Evolutionary conservation across 225 moss, liverwort and hornwort species (phyloP), one percentile per base, ranked within the genome.

Genomic region (Asterella californica): DNA sequence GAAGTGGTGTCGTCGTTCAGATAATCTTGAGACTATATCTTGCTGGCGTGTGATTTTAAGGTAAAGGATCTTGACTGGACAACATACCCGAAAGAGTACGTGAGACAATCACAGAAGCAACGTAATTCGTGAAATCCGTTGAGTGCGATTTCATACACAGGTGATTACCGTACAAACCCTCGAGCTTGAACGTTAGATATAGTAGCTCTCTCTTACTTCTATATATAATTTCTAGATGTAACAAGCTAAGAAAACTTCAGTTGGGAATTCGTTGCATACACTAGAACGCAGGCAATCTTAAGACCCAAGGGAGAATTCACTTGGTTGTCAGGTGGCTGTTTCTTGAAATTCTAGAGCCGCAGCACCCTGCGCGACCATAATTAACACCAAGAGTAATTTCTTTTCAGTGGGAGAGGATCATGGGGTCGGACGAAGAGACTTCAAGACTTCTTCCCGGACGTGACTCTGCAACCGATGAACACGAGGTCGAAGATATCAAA

Each of bases 401-500:
- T 55, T 55, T 32, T 32, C n/a, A 15, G 67, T 30, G 27, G 33
- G 54, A 53, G 0, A 53, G 52, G 17, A 24, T 32, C 53, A 57
- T 53, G 75, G 72, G 46, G 19, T 42, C 46, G 25, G 54, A 75
- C 24, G 54, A 55, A 57, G 75, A 75, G 75, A 53, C 53, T 19
- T 33, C 75, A 34, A 19, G 33, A 53, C 75, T 75, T 34, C 75
- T 75, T 5, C 53, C 75, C 4, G 75, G 15, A 32, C 42, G 19
- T 55, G 54, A 15, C 55, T 53, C 75, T 33, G 55, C 19, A 55
- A 33, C 37, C 19, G 54, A 75, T 54, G 33, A 34, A 21, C 36
- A 5, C 33, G 57, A 46, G n/a, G 29, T 79, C 33, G 79, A 79
- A 57, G 79, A 79, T 29, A 72, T 79, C 54, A 34, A 27, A 79